Conservation (phyloP, 2,329 filamentous ascomycete genomes). For the Lachnellula cervina region DNA sequence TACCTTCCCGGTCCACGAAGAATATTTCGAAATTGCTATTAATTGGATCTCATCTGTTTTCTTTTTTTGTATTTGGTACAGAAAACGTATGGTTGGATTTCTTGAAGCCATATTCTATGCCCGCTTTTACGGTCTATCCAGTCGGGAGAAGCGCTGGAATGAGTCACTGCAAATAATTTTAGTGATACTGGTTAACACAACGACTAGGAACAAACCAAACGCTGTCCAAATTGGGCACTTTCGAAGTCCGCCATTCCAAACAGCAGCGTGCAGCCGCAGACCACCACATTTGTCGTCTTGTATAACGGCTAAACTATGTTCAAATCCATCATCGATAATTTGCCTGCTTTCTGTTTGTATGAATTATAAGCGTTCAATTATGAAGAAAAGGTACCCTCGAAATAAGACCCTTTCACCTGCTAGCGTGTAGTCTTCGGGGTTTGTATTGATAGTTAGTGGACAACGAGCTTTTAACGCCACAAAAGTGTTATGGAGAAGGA, state of each 20-base stretch:
- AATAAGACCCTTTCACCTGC: no score
- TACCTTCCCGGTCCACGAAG: constrained; percentile 12
- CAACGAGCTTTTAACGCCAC: no score
- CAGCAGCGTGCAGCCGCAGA: constrained; percentile 49
- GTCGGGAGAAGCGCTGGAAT: constrained; percentile 40
- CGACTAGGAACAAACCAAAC: constrained; percentile 42
- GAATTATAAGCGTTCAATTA: background rate
- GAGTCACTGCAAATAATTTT: constrained; percentile 41
- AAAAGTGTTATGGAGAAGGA: no score
- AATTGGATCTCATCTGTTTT: constrained; percentile 43
- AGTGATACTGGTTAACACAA: background rate
- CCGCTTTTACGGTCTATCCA: constrained; percentile 46
- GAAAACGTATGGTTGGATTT: constrained; percentile 53
- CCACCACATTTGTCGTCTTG: constrained; percentile 43
- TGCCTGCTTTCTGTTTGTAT: constrained; percentile 37
- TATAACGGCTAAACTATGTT: constrained; percentile 48
- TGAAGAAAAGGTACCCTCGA: no score
- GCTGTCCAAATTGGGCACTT: constrained; percentile 57
- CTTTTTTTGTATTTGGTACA: constrained; percentile 46
- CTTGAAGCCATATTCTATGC: constrained; percentile 44
- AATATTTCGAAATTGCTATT: constrained; percentile 12
- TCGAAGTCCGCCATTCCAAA: constrained; percentile 46
- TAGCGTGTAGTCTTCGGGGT: no score
- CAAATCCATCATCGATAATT: constrained; percentile 49
- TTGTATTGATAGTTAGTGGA: no score